Evolutionary conservation across 805 yeast species (phyloP), one percentile per base, ranked within the genome.

Genomic region (Teunomyces gatunensis): DNA sequence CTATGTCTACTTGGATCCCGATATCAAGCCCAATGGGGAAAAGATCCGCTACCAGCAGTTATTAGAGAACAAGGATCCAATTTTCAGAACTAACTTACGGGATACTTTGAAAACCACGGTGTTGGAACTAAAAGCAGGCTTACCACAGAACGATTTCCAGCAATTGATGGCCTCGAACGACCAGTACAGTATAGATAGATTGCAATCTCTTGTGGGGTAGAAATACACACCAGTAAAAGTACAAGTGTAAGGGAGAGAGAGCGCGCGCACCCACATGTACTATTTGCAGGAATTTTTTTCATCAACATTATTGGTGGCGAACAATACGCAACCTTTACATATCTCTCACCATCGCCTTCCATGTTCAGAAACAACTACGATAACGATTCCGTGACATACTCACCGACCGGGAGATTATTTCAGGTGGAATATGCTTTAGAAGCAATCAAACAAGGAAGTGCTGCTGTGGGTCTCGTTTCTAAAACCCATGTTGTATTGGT

Each of bases 351-450:
- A 36, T 7, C 39, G 3, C 21, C 20, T 18, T 6, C 25, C 17
- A 62, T 63, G 99, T 94, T 94, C 67, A 89, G 99, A 79, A 94
- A 94, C 73, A 94, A 95, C 61, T 94, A 94, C 79, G 99, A 94
- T 69, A 95, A 96, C 78, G 99, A 94, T 69, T 85, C 98, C 41
- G 96, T 94, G 49, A 94, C 99, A 11, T 94, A 89, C 73, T 92
- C 98, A 29, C 96, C 96, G 47, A 89, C 96, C 4, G 96, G 96
- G 4, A 80, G 96, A 57, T 80, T 89, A 50, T 90, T 89, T 71
- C 96, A 89, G 69, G 87, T 71, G 18, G 96, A 89, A 64, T 88
- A 88, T 58, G 96, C 96, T 2, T 73, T 89, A 45, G 96, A 89
- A 59, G 98, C 99, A 10, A 94, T 94, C 68, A 94, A 94, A 66